Conservation (phyloP, 2,329 filamentous ascomycete species). For the Zasmidium angulare region DNA sequence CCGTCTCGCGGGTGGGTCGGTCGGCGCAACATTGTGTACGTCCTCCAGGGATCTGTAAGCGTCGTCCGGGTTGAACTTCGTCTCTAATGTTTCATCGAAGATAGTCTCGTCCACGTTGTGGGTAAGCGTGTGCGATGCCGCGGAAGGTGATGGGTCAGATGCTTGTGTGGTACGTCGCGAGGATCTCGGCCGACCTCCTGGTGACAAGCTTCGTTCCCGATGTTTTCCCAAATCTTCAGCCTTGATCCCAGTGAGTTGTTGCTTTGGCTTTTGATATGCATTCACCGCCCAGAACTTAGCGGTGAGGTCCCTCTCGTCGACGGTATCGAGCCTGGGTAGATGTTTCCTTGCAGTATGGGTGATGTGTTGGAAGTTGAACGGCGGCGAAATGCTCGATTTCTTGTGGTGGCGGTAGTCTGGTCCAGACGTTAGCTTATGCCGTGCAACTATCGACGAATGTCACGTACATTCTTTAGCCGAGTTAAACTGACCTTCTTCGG, state of each 20-base stretch:
- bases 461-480: conserved; percentile 9
- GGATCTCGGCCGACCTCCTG: background rate
- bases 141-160: conserved; percentile 8
- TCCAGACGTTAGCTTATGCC: background rate
- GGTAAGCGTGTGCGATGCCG: conserved; percentile 12
- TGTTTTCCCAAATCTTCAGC: conserved; percentile 45
- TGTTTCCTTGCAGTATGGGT: conserved; percentile 59
- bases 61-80: conserved; percentile 20
- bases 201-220: background rate
- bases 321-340: conserved; percentile 52
- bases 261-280: conserved; percentile 52
- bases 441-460: background rate
- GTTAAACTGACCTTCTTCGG: conserved; percentile 10
- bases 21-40: conserved; percentile 1
- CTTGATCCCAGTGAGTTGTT: conserved; percentile 53
- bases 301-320: conserved; percentile 52
- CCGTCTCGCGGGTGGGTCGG: conserved; percentile 1
- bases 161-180: conserved; percentile 1
- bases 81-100: conserved; percentile 28
- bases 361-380: conserved; percentile 65
- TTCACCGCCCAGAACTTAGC: conserved; percentile 56
- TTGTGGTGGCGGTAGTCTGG: conserved; percentile 32
- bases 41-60: conserved; percentile 14
- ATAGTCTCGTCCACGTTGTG: conserved; percentile 25
- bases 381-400: conserved; percentile 58